phyloP scores from a whole-genome alignment of 305 asterid species.

The Fraxinus paxiana region DNA sequence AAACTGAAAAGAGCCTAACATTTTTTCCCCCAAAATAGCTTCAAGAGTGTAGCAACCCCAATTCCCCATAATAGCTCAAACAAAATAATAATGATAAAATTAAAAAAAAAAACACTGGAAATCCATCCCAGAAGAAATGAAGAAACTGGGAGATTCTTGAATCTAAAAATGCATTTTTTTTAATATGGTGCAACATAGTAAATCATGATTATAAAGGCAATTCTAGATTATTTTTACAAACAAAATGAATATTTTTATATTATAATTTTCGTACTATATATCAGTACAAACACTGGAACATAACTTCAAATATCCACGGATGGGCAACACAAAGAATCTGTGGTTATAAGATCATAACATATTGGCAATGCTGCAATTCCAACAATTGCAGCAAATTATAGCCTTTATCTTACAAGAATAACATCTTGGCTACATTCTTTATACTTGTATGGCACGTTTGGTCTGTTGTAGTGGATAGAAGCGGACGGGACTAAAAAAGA shows the following conservation, averaged over 20 bases:
- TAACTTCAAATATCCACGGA: constrained; percentile 29
- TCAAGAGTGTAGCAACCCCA: neutral
- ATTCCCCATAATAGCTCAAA: neutral
- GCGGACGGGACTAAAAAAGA: neutral
- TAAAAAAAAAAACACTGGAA: neutral
- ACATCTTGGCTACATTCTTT: constrained; percentile 16
- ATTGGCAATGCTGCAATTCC: constrained; percentile 17
- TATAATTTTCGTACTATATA: constrained; percentile 17
- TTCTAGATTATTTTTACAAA: neutral
- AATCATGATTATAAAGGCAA: neutral
- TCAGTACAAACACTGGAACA: neutral
- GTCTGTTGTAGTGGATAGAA: neutral
- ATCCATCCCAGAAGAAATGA: neutral
- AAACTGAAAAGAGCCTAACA: neutral
- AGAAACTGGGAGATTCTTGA: neutral
- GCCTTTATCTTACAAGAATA: constrained; percentile 33
- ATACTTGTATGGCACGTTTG: neutral
- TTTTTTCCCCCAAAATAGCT: neutral
- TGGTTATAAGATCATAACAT: constrained; percentile 25
- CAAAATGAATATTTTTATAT: neutral
- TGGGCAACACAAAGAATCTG: constrained; percentile 34
- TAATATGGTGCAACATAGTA: neutral
- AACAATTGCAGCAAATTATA: constrained; percentile 21
- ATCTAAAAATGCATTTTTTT: neutral
- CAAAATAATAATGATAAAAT: neutral